Evolutionary conservation across 208 protist genomes (phyloP), one percentile per base, ranked within the genome.

Genomic region (Trypanosoma platydactyli): DNA sequence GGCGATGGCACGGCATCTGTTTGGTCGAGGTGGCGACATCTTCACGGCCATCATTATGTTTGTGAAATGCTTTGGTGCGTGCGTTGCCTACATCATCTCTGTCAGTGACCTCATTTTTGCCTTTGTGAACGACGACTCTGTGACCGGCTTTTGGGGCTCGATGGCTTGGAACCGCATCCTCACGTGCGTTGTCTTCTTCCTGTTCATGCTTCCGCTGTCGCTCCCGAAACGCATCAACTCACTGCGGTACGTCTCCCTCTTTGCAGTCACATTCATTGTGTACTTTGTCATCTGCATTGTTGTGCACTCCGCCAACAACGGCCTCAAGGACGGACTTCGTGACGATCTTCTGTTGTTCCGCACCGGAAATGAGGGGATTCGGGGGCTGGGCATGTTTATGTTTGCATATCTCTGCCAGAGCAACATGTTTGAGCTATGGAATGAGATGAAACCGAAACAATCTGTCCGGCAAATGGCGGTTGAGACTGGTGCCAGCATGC

Each of bases 171-270:
- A 76, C 59, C 78, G 71, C 16, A 38, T 81, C 3, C 60, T 91
- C 22, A 79, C 71, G 15, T 64, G 57, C 4, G 9, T 79, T 13
- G 70, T 91, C 22, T 91, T 81, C 83, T 44, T 87, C 0, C 45
- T 80, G 16, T 65, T 86, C 18, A 90, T 94, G 64, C 44, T 92
- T 18, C 89, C 89, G 3, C 29, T 88, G 0, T 73, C 78, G 18
- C 71, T 91, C 1, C 81, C 83, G 5, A 88, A 86, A 73, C 57
- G 65, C 13, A 67, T 94, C 18, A 85, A 91, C 68, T 88, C 79
- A 30, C 77, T 94, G 18, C 83, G 89, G 35, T 89, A 91, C 71
- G 68, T 84, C 16, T 89, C 81, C 24, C 44, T 76, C 20, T 9
- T 90, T 35, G 85, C 80, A n/a, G 33, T 77, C 27, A 15, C 35